Evolutionary conservation across 192 early-diverging fungal genomes (phyloP).

Genomic region (Coemansia sp.): DNA sequence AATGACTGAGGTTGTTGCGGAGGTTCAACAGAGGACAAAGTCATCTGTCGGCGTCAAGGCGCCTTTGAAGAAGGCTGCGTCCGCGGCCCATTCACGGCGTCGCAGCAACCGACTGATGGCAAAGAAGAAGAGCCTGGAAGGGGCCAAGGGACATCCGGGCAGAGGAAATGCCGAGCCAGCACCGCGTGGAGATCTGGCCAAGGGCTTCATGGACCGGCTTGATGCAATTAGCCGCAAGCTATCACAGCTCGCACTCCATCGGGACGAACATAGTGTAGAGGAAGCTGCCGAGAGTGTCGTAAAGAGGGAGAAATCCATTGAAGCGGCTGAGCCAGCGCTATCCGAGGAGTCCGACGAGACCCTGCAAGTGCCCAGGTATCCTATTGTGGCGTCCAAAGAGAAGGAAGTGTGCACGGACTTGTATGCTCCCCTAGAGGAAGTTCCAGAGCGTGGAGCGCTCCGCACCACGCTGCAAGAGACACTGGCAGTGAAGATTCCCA

Average conservation of each 20-base stretch:
- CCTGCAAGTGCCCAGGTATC: background rate
- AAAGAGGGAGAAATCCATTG: background rate
- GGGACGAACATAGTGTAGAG: background rate
- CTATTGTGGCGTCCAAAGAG: slow-evolving; percentile 6
- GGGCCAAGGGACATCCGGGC: background rate
- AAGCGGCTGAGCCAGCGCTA: background rate
- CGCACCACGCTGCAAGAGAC: background rate
- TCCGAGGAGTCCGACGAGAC: slow-evolving; percentile 20
- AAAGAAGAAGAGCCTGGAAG: slow-evolving; percentile 1
- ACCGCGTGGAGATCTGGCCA: background rate
- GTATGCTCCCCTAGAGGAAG: slow-evolving; percentile 7
- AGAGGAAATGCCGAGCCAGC: background rate
- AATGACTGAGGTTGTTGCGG: too few species aligned
- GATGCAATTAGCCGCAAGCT: slow-evolving; percentile 15
- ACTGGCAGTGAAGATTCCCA: slow-evolving; percentile 19
- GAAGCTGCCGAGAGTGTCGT: background rate
- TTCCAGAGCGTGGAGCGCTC: slow-evolving; percentile 7
- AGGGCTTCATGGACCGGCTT: slow-evolving; percentile 8
- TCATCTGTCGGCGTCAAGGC: background rate
- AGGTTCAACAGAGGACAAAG: background rate
- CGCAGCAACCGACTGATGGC: slow-evolving; percentile 15
- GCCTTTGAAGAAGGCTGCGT: background rate
- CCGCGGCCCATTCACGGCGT: slow-evolving; percentile 4
- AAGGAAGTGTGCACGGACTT: slow-evolving; percentile 16
- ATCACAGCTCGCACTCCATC: slow-evolving; percentile 11